A percentile compares a stretch with the other conserved stretches of the same genome.
Conservation (phyloP, 2,329 filamentous ascomycete genomes). For the Nemania serpens region DNA sequence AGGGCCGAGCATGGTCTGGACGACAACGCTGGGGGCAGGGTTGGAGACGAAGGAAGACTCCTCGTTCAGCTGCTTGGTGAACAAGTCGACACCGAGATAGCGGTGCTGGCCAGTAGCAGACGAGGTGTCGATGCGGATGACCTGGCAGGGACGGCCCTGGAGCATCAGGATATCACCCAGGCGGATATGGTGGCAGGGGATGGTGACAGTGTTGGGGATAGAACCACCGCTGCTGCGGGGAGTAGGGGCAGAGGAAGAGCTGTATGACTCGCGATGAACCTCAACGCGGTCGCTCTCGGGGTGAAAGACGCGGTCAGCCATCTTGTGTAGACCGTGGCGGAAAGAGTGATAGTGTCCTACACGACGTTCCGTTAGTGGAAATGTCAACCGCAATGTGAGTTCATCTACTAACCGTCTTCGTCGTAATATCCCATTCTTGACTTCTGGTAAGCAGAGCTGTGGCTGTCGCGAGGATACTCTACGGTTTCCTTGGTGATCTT, state of each 20-base stretch:
- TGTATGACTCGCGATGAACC: constrained; percentile 49
- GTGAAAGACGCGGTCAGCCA: constrained; percentile 60
- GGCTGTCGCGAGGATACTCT: constrained; percentile 54
- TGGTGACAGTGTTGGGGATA: constrained; percentile 85
- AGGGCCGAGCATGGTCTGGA: constrained; percentile 99
- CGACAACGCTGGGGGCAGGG: constrained; percentile 92
- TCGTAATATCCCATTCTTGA: constrained; percentile 70
- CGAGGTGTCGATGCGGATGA: constrained; percentile 99
- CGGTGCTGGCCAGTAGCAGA: constrained; percentile 98
- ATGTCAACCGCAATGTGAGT: neutral
- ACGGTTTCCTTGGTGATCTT: constrained; percentile 70
- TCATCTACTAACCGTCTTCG: constrained; percentile 57
- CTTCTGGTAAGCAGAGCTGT: constrained; percentile 48
- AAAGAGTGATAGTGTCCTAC: constrained; percentile 64
- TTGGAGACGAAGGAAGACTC: constrained; percentile 98
- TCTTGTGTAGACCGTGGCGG: constrained; percentile 60
- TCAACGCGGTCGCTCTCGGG: constrained; percentile 54
- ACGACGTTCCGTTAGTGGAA: constrained; percentile 3
- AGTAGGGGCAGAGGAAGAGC: constrained; percentile 38
- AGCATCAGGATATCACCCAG: constrained; percentile 98
- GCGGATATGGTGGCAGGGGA: constrained; percentile 99
- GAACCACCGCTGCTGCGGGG: constrained; percentile 41
- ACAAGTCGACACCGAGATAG: constrained; percentile 99
- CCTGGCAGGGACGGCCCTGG: constrained; percentile 98
- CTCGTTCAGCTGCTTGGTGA: constrained; percentile 99